Conservation (phyloP, 148 eudicot species). For the Mesembryanthemum crystallinum region DNA sequence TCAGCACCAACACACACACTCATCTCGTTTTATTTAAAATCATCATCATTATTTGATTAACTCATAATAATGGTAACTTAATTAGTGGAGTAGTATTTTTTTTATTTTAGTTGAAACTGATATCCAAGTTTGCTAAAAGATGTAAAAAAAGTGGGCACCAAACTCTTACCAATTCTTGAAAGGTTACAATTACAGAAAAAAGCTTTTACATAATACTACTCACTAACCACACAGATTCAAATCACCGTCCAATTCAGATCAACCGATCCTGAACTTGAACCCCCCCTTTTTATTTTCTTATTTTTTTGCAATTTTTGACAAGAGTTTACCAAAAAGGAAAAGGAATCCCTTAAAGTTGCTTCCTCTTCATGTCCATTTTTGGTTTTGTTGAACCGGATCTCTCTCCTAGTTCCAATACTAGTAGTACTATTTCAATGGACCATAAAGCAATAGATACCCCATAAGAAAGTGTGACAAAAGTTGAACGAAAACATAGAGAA, state of each 20-base stretch:
- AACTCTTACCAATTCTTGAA: neutral
- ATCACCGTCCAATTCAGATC: neutral
- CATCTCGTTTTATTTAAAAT: too few relatives aligned
- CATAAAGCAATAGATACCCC: too few relatives aligned
- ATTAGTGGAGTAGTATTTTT: too few relatives aligned
- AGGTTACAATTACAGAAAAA: neutral
- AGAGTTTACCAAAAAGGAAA: neutral
- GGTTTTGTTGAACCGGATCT: neutral
- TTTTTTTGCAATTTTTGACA: neutral
- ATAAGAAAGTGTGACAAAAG: too few relatives aligned
- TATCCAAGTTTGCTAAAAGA: neutral
- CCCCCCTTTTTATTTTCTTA: neutral
- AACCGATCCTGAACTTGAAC: neutral
- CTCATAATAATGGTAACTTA: too few relatives aligned
- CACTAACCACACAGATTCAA: neutral
- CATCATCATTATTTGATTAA: too few relatives aligned
- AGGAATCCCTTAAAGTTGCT: neutral
- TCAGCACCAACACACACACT: neutral
- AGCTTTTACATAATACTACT: neutral
- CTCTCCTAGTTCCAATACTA: neutral
- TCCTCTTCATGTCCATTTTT: constrained; percentile 3
- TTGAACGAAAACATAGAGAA: too few relatives aligned
- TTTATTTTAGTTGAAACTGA: neutral
- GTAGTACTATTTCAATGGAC: too few relatives aligned
- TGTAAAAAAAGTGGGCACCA: neutral